Evolutionary conservation across 163 green algal species (phyloP).

Genomic region (Picocystis sp.): DNA sequence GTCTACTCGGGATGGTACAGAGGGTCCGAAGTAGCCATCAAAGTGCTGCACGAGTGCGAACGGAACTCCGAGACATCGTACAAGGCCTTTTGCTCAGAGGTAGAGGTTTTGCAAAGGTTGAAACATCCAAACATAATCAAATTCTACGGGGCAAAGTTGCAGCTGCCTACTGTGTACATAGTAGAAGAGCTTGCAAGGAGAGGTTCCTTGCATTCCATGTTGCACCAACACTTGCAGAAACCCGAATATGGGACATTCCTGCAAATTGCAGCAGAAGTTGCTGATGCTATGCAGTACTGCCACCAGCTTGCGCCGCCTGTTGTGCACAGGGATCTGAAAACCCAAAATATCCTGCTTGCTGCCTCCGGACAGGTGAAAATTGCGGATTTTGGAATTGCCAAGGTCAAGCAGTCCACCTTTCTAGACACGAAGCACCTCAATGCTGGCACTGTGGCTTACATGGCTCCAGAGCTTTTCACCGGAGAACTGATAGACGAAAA

Average conservation of each 20-base stretch:
- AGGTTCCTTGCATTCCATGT: constrained; percentile 23
- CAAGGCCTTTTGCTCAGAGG: constrained; percentile 36
- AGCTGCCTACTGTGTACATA: constrained; percentile 32
- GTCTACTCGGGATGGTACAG: not conserved
- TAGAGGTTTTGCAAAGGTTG: constrained; percentile 53
- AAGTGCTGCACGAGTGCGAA: constrained; percentile 40
- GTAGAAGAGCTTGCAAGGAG: constrained; percentile 30
- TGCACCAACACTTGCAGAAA: constrained; percentile 7
- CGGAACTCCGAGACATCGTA: constrained; percentile 11
- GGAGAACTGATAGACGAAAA: constrained; percentile 46
- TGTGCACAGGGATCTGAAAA: constrained; percentile 16
- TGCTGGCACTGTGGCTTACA: constrained; percentile 5
- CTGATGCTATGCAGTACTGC: constrained; percentile 4
- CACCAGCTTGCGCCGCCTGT: constrained; percentile 4
- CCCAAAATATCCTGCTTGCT: constrained; percentile 14
- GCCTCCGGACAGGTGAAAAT: constrained; percentile 11
- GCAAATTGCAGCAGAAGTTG: constrained; percentile 3
- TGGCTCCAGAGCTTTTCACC: constrained; percentile 2
- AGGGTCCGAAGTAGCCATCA: constrained; percentile 35
- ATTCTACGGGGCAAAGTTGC: constrained; percentile 35
- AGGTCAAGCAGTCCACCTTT: constrained; percentile 1
- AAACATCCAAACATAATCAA: constrained; percentile 77
- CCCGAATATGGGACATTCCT: not conserved
- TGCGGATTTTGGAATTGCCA: constrained; percentile 13
- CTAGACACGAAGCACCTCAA: constrained; percentile 8